Base-by-base conservation (phyloP, 495 filamentous ascomycete species). In the Acidiella bohemica region DNA sequence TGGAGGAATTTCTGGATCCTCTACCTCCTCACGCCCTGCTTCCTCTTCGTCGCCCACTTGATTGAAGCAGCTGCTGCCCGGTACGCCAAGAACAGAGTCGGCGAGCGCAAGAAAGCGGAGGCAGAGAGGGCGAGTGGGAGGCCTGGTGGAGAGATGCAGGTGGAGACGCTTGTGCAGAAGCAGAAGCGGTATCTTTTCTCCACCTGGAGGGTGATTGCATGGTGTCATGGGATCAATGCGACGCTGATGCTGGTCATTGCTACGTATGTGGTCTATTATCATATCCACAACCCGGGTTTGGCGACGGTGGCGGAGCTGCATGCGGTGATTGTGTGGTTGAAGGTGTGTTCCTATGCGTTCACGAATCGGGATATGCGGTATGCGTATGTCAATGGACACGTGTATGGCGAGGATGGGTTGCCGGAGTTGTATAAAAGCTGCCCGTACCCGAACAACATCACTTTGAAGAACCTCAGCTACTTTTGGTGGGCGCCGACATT, bases 401-500 rank as follows among this genome's bases (percentile, higher is more conserved):
- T 81, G 4, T 57, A 62, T 3, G 53, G 54, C 1, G 57, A 67
- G 2, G 68, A 67, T 2, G 69, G 72, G 2, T 58, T 93, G 1
- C 90, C 90, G 0, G 73, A 79, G 8, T 63, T 95, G 31, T 97
- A 97, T 60, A 59, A 64, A 1, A 53, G 71, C n/a, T 90, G 83
- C 49, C 82, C 87, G 0, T 97, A 96, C 51, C 90, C 90, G 0
- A 57, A 67, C 26, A 97, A 96, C 60, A 80, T 96, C 57, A 93
- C 84, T 5, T 65, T 92, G 42, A 54, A 67, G 4, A 97, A 97
- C 56, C 63, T 97, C 5, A 68, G 65, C 28, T 97, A 96, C 62
- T 97, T 96, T 52, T 95, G 90, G 84, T 84, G 86, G 72, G 90
- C 90, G 0, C 90, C 90, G 1, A 97, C 90, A 0, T 67, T 97